Conservation (phyloP, 805 yeast genomes). For the Cyberlindnera meyerae region DNA sequence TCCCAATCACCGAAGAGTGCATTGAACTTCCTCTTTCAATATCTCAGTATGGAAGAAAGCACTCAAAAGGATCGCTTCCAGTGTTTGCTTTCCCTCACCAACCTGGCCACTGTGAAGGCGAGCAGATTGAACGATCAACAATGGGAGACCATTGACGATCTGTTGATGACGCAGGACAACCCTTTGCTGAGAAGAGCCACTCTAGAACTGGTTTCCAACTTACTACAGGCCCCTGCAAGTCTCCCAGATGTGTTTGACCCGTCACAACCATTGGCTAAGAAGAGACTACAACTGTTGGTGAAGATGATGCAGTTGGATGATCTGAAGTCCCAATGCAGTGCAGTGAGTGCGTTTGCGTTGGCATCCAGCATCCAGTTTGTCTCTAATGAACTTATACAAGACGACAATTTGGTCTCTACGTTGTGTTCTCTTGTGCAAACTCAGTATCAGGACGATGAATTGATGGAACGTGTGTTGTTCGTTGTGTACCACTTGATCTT, state of each 20-base stretch:
- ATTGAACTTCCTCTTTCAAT: constrained; percentile 34
- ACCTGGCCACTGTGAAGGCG: constrained; percentile 44
- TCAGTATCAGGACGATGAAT: constrained; percentile 27
- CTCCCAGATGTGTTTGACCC: constrained; percentile 59
- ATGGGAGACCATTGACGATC: constrained; percentile 43
- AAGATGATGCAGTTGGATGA: constrained; percentile 37
- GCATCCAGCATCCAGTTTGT: constrained; percentile 33
- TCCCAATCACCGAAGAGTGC: constrained; percentile 20
- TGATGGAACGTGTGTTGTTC: constrained; percentile 31
- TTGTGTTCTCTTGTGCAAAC: constrained; percentile 22
- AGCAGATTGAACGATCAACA: constrained; percentile 30
- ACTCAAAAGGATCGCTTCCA: constrained; percentile 40
- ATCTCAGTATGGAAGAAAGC: constrained; percentile 26
- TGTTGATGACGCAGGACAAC: constrained; percentile 42
- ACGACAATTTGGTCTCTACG: constrained; percentile 24
- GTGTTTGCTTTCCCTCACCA: constrained; percentile 61
- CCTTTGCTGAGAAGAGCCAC: constrained; percentile 50
- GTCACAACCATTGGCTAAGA: constrained; percentile 30
- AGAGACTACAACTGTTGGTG: constrained; percentile 38
- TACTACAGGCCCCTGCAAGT: constrained; percentile 35
- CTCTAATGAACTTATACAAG: constrained; percentile 26
- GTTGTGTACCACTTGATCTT: constrained; percentile 26
- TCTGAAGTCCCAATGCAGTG: constrained; percentile 37
- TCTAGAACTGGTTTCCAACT: constrained; percentile 60
- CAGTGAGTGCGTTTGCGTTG: constrained; percentile 33